Conservation (phyloP, 371 early-diverging fungal species). For the Chytridium lagenaria region DNA sequence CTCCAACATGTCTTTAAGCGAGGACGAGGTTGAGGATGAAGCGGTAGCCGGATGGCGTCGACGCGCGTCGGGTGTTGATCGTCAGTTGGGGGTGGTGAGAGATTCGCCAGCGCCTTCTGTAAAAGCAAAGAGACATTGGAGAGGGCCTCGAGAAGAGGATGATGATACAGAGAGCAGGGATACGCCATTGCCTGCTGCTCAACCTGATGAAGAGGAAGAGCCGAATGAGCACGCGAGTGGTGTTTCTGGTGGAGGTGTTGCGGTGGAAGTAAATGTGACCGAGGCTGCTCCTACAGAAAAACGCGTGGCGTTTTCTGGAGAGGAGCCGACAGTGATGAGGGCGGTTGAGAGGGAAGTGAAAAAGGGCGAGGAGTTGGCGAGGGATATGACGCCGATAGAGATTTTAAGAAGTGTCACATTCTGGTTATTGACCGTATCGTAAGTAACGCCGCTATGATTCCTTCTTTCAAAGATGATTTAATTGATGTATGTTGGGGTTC, state of each 20-base stretch:
- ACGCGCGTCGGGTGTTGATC: not conserved
- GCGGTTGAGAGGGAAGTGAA: not conserved
- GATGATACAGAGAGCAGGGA: not conserved
- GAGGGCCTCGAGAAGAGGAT: not conserved
- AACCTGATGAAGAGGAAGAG: not conserved
- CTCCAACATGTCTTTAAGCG: not conserved
- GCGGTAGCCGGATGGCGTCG: not conserved
- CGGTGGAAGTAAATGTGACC: not conserved
- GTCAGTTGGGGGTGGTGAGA: not conserved
- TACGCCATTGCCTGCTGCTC: not conserved
- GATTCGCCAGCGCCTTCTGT: too few relatives aligned
- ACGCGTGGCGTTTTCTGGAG: not conserved
- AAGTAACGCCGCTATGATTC: slow-evolving; percentile 30
- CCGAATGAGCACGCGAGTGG: not conserved
- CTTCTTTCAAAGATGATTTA: slow-evolving; percentile 26
- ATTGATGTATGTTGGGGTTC: not conserved
- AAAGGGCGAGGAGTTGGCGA: not conserved
- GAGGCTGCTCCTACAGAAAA: too few relatives aligned
- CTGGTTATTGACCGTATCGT: slow-evolving; percentile 32
- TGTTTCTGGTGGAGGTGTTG: not conserved
- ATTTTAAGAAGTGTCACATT: slow-evolving; percentile 33
- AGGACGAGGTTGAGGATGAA: not conserved
- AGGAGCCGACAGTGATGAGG: not conserved
- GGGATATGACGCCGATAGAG: slow-evolving; percentile 25
- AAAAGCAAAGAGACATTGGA: not conserved